Conservation (phyloP, 768 basidiomycete species). For the Leucogyrophana mollusca region DNA sequence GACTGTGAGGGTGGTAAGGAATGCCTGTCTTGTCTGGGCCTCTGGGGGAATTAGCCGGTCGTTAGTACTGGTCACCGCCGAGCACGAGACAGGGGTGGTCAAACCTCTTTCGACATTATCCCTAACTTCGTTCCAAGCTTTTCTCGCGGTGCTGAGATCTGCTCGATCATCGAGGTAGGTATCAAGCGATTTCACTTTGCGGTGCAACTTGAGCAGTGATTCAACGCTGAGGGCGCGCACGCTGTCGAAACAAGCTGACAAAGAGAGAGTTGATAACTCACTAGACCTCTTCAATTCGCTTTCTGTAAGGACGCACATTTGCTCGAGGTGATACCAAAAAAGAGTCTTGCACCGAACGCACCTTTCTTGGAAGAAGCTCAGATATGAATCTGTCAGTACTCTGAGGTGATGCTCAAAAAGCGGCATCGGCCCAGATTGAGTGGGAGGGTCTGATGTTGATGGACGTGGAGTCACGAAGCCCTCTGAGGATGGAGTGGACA, state of each 20-base stretch:
- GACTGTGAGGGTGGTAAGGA: conserved; percentile 63
- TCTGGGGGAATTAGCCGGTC: conserved; percentile 57
- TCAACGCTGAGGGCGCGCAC: conserved; percentile 54
- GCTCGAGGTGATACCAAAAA: conserved; percentile 16
- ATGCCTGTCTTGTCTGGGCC: conserved; percentile 78
- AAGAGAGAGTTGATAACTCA: conserved; percentile 34
- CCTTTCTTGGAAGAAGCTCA: conserved; percentile 87
- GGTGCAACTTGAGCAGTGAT: conserved; percentile 69
- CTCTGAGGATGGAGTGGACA: conserved; percentile 20
- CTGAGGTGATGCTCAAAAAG: conserved; percentile 73
- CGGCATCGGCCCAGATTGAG: conserved; percentile 54
- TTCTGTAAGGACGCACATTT: conserved; percentile 42
- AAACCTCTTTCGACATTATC: conserved; percentile 83
- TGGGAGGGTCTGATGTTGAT: conserved; percentile 25
- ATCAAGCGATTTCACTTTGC: conserved; percentile 70
- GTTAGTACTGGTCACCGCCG: conserved; percentile 4
- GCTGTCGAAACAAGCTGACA: conserved; percentile 1
- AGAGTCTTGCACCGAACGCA: conserved; percentile 29
- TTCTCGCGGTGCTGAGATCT: conserved; percentile 61
- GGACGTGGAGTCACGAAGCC: conserved; percentile 17
- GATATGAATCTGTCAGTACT: conserved; percentile 67
- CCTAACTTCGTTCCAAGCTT: conserved; percentile 80
- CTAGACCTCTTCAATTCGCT: conserved; percentile 85
- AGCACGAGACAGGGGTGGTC: conserved; percentile 12
- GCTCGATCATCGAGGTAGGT: conserved; percentile 68